phyloP scores from a whole-genome alignment of 1,284 basidiomycete genomes.

The Singerocomus inundabilis region DNA sequence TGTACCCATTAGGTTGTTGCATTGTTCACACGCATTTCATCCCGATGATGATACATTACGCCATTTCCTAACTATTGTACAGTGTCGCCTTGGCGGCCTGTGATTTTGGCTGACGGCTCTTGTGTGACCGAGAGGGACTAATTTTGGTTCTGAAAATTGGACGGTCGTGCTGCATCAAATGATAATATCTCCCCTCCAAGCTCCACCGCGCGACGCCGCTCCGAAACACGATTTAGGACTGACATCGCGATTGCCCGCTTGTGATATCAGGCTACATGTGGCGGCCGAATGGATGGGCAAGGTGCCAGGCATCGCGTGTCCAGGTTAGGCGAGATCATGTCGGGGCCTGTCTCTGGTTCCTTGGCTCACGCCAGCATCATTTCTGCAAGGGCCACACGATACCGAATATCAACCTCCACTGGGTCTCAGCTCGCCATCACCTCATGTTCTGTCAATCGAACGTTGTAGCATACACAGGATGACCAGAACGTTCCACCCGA shows the following conservation, averaged over 20 bases:
- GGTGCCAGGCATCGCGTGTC: too few species aligned
- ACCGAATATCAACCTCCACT: too few species aligned
- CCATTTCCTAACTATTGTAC: slow-evolving; percentile 34
- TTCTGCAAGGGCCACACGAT: slow-evolving; percentile 7
- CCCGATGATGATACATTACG: slow-evolving; percentile 32
- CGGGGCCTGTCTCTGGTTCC: neutral
- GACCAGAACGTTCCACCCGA: too few species aligned
- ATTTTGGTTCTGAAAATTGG: slow-evolving; percentile 9
- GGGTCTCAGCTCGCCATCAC: too few species aligned
- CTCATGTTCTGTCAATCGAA: too few species aligned
- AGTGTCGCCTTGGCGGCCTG: slow-evolving; percentile 17
- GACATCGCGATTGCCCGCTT: slow-evolving; percentile 15
- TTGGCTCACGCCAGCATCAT: slow-evolving; percentile 9
- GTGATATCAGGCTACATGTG: slow-evolving; percentile 2
- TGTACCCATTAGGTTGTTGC: slow-evolving; percentile 33
- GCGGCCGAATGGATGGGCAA: slow-evolving; percentile 5
- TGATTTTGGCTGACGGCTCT: slow-evolving; percentile 10
- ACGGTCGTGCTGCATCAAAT: neutral
- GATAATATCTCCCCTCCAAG: slow-evolving; percentile 2
- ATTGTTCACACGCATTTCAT: slow-evolving; percentile 32
- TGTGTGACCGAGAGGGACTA: slow-evolving; percentile 10
- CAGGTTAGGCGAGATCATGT: too few species aligned
- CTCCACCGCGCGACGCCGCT: neutral
- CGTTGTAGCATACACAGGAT: slow-evolving; percentile 14
- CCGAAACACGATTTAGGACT: slow-evolving; percentile 8